Base-by-base conservation (phyloP, 768 basidiomycete species). In the Tremella mesenterica region DNA sequence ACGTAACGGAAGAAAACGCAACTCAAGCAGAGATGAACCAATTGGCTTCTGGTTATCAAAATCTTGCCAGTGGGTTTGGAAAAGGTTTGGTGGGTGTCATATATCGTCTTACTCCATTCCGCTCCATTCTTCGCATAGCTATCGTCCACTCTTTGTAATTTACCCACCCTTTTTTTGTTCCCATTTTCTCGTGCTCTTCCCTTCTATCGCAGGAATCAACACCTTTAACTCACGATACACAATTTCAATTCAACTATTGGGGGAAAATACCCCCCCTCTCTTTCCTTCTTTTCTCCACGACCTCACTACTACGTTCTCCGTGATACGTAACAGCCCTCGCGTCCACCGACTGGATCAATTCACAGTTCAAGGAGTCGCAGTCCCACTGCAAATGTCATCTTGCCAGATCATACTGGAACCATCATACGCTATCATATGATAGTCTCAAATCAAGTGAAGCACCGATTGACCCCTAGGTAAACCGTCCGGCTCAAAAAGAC, bases 31-130 rank as follows among this genome's bases (percentile, higher is more conserved):
- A 63, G 50, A 49, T 61, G 44, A 69, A 69, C 39, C 62, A 62
- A 48, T 33, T 66, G 25, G 57, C 60, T n/a, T 60, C 61, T 49
- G 67, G 67, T n/a, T 62, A 52, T 27, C 33, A 49, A 26, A 69
- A 65, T 47, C 54, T 52, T n/a, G 59, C 47, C 1, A 55, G 54
- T 10, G 52, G 48, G 3, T 63, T 59, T 27, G 61, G 58, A 4
- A 50, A 54, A 21, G 59, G 48, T 39, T 56, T 60, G 27, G 59
- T 67, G 60, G 63, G 44, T 52, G 60, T 58, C 44, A n/a, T 48
- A 3, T 30, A 7, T 31, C 18, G n/a, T 21, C 44, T 51, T 26
- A 6, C 3, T 48, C 18, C 46, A 18, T 43, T 20, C 18, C 34
- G 12, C 12, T 18, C 34, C 18, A 12, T 18, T 18, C 34, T 18